Base-by-base conservation (phyloP, 257 asterid genomes). In the Euphrasia confusa region DNA sequence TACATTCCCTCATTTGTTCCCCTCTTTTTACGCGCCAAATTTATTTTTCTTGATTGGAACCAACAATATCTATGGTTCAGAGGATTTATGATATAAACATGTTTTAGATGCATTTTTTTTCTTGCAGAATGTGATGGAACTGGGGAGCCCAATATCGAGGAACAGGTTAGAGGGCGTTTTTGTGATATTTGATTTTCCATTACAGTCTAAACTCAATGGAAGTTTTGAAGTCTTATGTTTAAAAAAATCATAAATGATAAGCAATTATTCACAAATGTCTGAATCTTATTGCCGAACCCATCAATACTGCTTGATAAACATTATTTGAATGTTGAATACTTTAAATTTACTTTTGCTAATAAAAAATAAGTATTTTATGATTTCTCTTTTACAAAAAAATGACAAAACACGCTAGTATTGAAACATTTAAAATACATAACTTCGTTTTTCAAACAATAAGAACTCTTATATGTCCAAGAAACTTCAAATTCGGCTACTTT, bases 121-220 rank as follows among this genome's bases (percentile, higher is more conserved):
- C 63, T 32, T 75, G 78, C 88, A 92, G 99, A 92, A 74, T 92
- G 99, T 69, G 97, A 92, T 64, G 99, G 99, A 64, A 86, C 90
- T 58, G 97, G 99, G 28, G 99, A 93, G 80, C 97, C 97, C 53
- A 93, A 93, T 59, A 65, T 92, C 48, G 99, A 92, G 76, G 77
- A 74, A 69, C 99, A 89, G 99, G 99, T 89, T 44, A 71, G 87
- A 48, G 5, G 33, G 14, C 18, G 14, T 24, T 60, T 64, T 15
- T 37, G 7, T 37, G 32, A 26, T 12, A 2, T 53, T 28, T 7
- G 8, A 14, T 32, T 15, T n/a, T 61, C 14, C 13, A 18, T 53
- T 10, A 52, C 1, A 5, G 10, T 49, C 15, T 48, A n/a, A 48
- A 14, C 21, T n/a, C 27, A 15, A 14, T 15, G 7, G 26, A n/a